Evolutionary conservation across 768 basidiomycete genomes (phyloP).

Genomic region (Tulasnella sp.): DNA sequence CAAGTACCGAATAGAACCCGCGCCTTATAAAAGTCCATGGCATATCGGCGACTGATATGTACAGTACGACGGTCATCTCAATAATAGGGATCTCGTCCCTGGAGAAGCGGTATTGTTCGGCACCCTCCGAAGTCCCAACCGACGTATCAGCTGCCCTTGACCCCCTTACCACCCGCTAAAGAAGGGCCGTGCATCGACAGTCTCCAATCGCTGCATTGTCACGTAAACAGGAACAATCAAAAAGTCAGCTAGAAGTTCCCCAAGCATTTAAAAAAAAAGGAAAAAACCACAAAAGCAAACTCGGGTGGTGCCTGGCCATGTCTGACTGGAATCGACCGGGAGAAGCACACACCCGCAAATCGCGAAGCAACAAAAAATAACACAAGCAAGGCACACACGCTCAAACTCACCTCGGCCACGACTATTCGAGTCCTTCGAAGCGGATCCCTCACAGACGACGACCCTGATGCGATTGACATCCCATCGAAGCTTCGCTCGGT

Average conservation of each 20-base stretch:
- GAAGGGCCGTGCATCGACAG: constrained; percentile 66
- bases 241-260: constrained; percentile 30
- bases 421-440: constrained; percentile 57
- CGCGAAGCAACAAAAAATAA: constrained; percentile 17
- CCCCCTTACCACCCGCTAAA: constrained; percentile 66
- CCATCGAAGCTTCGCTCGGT: constrained; percentile 21
- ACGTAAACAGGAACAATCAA: not conserved
- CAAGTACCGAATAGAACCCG: not conserved
- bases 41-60: not conserved
- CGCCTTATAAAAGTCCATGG: not conserved
- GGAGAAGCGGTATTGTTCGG: not conserved
- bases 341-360: not conserved
- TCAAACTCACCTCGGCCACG: constrained; percentile 66
- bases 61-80: not conserved
- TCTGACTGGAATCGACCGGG: not conserved
- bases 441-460: constrained; percentile 19
- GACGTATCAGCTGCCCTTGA: not conserved
- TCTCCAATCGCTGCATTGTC: constrained; percentile 66
- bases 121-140: no score
- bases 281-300: not conserved
- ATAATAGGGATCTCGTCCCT: not conserved
- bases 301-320: not conserved
- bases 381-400: constrained; percentile 10
- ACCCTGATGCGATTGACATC: constrained; percentile 8
- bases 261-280: no score